Conservation (phyloP, 768 basidiomycete species). For the Leccinum incarnatum region DNA sequence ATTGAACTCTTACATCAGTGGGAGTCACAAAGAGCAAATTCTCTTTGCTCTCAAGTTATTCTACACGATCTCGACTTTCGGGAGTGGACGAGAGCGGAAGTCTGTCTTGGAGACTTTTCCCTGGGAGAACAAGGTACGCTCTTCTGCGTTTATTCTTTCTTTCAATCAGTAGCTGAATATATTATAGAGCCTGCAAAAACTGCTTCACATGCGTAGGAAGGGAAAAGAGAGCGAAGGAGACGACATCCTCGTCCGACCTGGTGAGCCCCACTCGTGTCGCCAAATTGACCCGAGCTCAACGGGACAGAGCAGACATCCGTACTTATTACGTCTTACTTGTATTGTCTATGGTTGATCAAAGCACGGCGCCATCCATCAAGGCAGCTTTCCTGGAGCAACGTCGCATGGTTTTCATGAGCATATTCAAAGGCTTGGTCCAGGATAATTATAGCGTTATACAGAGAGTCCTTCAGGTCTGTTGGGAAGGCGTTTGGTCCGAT, state of each 20-base stretch:
- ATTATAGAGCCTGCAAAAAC: conserved; percentile 57
- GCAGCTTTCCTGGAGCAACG: conserved; percentile 68
- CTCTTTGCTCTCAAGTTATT: conserved; percentile 65
- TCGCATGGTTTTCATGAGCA: conserved; percentile 55
- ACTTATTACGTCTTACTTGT: conserved; percentile 72
- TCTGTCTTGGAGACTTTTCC: conserved; percentile 64
- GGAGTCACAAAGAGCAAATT: conserved; percentile 62
- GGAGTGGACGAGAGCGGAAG: conserved; percentile 63
- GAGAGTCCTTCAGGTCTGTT: conserved; percentile 68
- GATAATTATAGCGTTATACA: conserved; percentile 63
- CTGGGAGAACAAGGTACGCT: conserved; percentile 72
- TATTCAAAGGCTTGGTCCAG: conserved; percentile 71
- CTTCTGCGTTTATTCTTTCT: not conserved
- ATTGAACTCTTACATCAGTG: conserved; percentile 61
- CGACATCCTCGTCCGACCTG: conserved; percentile 53
- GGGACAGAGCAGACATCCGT: conserved; percentile 60
- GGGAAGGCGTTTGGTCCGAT: conserved; percentile 78
- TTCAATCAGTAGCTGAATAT: conserved; percentile 3
- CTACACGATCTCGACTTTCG: conserved; percentile 58
- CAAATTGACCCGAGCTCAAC: not conserved
- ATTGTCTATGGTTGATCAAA: conserved; percentile 62
- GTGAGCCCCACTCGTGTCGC: conserved; percentile 32
- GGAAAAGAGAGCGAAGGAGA: conserved; percentile 38
- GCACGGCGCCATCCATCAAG: conserved; percentile 52
- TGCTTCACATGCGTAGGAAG: conserved; percentile 70